Conservation (phyloP, 495 filamentous ascomycete genomes). For the Aspergillus homomorphus region DNA sequence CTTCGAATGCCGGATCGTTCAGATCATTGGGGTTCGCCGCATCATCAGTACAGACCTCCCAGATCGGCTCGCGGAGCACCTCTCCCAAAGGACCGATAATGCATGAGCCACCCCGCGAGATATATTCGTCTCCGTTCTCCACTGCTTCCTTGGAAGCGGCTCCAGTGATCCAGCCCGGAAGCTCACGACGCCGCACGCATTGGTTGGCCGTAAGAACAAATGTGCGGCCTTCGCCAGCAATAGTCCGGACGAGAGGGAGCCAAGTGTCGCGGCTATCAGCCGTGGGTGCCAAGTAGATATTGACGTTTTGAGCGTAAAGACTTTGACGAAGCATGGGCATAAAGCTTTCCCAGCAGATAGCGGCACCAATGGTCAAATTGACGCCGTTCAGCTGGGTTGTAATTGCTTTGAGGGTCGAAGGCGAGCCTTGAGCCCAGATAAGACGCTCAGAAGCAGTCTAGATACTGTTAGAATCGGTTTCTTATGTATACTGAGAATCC, state of each 20-base stretch:
- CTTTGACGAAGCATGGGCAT: slow-evolving; percentile 84
- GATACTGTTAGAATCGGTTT: not conserved
- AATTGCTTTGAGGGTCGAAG: slow-evolving; percentile 76
- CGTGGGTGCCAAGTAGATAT: slow-evolving; percentile 88
- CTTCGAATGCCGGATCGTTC: slow-evolving; percentile 1
- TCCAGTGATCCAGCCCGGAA: slow-evolving; percentile 55
- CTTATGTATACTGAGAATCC: not conserved
- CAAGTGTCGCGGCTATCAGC: slow-evolving; percentile 84
- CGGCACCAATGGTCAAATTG: slow-evolving; percentile 72
- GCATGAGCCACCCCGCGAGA: slow-evolving; percentile 68
- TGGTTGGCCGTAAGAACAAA: slow-evolving; percentile 90
- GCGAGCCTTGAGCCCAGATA: slow-evolving; percentile 85
- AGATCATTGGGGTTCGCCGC: slow-evolving; percentile 15
- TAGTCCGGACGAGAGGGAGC: slow-evolving; percentile 76
- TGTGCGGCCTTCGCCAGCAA: slow-evolving; percentile 75
- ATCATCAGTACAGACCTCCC: slow-evolving; percentile 66
- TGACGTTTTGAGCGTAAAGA: slow-evolving; percentile 88
- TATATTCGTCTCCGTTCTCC: slow-evolving; percentile 6
- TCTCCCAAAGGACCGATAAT: slow-evolving; percentile 79
- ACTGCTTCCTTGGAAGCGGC: slow-evolving; percentile 6
- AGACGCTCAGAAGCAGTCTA: slow-evolving; percentile 78
- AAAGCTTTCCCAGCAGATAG: slow-evolving; percentile 97
- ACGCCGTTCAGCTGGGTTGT: slow-evolving; percentile 77
- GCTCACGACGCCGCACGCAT: slow-evolving; percentile 58
- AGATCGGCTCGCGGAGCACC: slow-evolving; percentile 74